Conservation (phyloP, 23 red algal species). For the Gracilaria vermiculophylla region DNA sequence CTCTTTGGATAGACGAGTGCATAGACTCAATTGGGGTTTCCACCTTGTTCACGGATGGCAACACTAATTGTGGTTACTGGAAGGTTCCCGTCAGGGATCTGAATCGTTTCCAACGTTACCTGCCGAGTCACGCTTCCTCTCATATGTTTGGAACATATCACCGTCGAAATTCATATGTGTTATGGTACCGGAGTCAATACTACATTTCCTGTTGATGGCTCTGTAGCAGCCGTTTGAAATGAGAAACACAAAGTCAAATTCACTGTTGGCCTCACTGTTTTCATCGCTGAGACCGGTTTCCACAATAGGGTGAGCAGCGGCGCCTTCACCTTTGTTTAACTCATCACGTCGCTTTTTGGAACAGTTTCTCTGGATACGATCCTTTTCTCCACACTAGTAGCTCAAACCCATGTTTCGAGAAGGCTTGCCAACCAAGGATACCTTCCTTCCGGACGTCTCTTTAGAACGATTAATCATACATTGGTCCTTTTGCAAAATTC, state of each 20-base stretch:
- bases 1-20: constrained; percentile 52
- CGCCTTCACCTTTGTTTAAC: not conserved
- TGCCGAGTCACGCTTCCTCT: not conserved
- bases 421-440: no score
- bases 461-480: not conserved
- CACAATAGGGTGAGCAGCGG: not conserved
- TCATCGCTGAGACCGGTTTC: not conserved
- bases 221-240: not conserved
- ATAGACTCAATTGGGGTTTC: constrained; percentile 28
- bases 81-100: not conserved
- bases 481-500: not conserved
- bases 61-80: constrained; percentile 43
- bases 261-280: not conserved
- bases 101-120: constrained; percentile 4
- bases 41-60: constrained; percentile 9
- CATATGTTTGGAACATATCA: constrained; percentile 19
- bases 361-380: not conserved
- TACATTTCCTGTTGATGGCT: constrained; percentile 7
- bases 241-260: not conserved
- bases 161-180: constrained; percentile 30
- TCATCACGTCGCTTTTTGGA: not conserved
- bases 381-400: not conserved
- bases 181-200: constrained; percentile 17
- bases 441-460: not conserved
- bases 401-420: no score